Base-by-base conservation (phyloP, 805 yeast species). In the Danielia reshetovae region DNA sequence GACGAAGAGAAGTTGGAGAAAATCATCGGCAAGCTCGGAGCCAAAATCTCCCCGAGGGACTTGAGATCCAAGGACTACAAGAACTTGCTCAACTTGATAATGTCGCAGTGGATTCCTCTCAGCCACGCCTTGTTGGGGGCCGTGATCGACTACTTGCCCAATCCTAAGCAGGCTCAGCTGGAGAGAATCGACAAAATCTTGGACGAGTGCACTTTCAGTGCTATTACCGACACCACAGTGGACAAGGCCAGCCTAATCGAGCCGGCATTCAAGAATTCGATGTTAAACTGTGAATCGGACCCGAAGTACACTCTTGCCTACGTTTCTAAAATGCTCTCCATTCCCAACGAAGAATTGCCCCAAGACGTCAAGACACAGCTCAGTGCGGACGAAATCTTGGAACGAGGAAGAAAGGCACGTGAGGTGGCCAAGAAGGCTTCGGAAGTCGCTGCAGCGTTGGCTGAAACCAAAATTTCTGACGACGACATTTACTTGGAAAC, bases 51-150 rank as follows among this genome's bases (percentile, higher is more conserved):
- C 2, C 85, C 93, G 5, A 68, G 95, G 40, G 96, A 89, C 45
- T 52, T 87, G 36, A 71, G 83, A 36, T 79, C 95, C 0, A 86
- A 82, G 49, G 97, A 90, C 52, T 68, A 78, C 29, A 80, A 77
- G 42, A 68, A 65, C 35, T 59, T 87, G 29, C 55, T 88, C 13
- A 73, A 70, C 36, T 67, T 77, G 6, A 74, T 93, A 4, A 78
- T 90, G 77, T 77, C 87, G 1, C 97, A 90, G 54, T 93, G 98
- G 97, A 65, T 93, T 15, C 97, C 99, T 1, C 76, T 93, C 4
- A 83, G 97, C 16, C 81, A 85, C 24, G 85, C 97, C 0, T 74
- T 90, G 7, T 62, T 93, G 18, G 70, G 93, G 7, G 79, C 95
- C 1, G 95, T 90, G 4, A 81, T 89, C 21, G 93, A 87, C 39